Conservation (phyloP, 2,329 filamentous ascomycete genomes). For the Blastomyces emzantsi region DNA sequence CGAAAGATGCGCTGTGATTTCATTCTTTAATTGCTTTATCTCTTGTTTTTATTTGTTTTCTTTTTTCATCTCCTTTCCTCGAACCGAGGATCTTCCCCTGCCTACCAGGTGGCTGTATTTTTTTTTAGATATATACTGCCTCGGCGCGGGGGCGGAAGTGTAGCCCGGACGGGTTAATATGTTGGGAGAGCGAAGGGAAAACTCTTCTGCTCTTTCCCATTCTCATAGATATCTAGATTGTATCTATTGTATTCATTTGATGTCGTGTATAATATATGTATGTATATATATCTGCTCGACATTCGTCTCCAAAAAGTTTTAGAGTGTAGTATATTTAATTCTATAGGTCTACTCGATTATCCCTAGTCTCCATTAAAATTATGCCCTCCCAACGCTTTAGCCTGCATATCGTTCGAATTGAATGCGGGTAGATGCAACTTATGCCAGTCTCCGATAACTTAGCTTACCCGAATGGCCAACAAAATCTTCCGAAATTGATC, state of each 20-base stretch:
- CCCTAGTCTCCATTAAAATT: neutral
- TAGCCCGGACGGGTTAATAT: neutral
- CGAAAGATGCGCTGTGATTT: slow-evolving; percentile 5
- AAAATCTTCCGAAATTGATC: too few species aligned
- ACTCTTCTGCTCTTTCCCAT: neutral
- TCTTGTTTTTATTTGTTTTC: neutral
- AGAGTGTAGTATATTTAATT: neutral
- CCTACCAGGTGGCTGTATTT: neutral
- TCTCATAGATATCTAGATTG: neutral
- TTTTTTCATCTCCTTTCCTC: neutral
- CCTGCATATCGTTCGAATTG: too few species aligned
- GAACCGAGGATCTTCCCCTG: neutral
- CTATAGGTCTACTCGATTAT: neutral
- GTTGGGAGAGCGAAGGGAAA: neutral
- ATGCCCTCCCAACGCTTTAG: too few species aligned
- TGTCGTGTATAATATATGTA: neutral
- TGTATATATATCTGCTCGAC: neutral
- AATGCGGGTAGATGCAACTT: too few species aligned
- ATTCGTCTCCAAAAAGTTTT: neutral
- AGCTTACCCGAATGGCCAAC: too few species aligned
- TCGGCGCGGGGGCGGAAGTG: too few species aligned
- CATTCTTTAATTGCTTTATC: too few species aligned
- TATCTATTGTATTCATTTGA: neutral
- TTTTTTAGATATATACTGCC: neutral
- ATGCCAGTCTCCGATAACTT: too few species aligned